Percentiles rank a stretch among this genome's conserved stretches.
These are phyloP conservation scores for Dothistroma pini DNA, from an alignment of 2,329 filamentous ascomycete species.

Conservation along the genomic window DNA sequence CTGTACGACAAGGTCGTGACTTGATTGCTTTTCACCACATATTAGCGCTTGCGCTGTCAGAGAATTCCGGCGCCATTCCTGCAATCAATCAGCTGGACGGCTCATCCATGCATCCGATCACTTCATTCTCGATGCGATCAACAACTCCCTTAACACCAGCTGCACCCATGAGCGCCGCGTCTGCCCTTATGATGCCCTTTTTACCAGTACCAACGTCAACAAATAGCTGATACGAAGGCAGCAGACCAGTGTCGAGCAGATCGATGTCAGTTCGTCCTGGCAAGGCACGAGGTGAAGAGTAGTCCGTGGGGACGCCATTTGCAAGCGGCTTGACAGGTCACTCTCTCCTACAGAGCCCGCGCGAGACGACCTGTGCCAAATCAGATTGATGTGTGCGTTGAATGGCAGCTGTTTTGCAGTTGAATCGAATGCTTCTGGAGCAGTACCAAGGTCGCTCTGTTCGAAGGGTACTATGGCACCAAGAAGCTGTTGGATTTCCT, in stretches of 20 bases:
- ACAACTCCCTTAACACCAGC: constrained; percentile 7
- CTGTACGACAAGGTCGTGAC: no score
- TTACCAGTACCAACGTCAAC: constrained; percentile 15
- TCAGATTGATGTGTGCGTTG: constrained; percentile 17
- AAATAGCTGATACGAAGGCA: constrained; percentile 11
- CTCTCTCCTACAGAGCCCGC: constrained; percentile 3
- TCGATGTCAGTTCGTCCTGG: constrained; percentile 13
- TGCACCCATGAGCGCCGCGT: constrained; percentile 12
- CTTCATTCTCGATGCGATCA: constrained; percentile 7
- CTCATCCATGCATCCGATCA: constrained; percentile 7
- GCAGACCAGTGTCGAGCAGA: constrained; percentile 8
- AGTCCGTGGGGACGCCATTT: constrained; percentile 12
- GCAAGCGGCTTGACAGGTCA: constrained; percentile 10
- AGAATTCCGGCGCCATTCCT: no score
- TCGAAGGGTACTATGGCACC: constrained; percentile 9
- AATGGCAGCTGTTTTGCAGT: constrained; percentile 8
- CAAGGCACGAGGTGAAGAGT: constrained; percentile 7
- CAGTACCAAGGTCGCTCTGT: constrained; percentile 10
- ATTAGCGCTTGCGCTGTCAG: no score
- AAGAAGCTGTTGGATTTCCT: constrained; percentile 10
- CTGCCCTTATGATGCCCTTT: constrained; percentile 13
- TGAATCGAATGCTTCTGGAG: constrained; percentile 6
- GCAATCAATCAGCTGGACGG: not conserved
- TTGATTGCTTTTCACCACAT: no score
- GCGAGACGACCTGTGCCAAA: constrained; percentile 12